Evolutionary conservation across 1,284 basidiomycete species (phyloP).

Genomic region (Melanopsichium pennsylvanicum): DNA sequence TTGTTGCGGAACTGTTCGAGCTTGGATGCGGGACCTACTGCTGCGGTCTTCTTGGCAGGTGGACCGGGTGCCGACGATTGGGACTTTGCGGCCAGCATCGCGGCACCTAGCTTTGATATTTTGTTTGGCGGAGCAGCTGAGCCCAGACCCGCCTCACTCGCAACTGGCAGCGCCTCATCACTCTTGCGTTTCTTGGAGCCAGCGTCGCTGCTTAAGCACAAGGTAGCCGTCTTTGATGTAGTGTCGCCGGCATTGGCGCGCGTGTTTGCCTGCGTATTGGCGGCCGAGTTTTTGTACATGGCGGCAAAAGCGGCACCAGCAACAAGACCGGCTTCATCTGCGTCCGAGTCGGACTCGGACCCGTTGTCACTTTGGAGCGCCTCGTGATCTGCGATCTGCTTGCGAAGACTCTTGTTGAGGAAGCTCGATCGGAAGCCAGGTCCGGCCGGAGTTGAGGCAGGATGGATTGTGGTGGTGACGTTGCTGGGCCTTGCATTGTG

Average conservation of each 20-base stretch:
- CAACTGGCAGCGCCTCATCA: constrained; percentile 20
- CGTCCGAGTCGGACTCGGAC: constrained; percentile 36
- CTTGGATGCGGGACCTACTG: constrained; percentile 37
- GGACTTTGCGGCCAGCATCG: constrained; percentile 23
- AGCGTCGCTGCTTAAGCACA: not conserved
- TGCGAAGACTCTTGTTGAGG: constrained; percentile 61
- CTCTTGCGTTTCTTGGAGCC: constrained; percentile 44
- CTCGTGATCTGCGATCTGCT: constrained; percentile 52
- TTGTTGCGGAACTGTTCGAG: constrained; percentile 47
- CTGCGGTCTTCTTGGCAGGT: constrained; percentile 14
- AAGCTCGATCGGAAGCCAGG: constrained; percentile 53
- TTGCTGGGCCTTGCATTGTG: constrained; percentile 19
- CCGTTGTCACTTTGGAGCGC: constrained; percentile 22
- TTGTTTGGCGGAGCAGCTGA: constrained; percentile 25
- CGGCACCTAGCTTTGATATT: constrained; percentile 29
- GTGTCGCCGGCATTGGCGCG: constrained; percentile 29
- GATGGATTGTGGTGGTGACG: constrained; percentile 23
- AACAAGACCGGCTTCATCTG: constrained; percentile 21
- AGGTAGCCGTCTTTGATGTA: constrained; percentile 5
- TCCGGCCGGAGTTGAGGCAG: constrained; percentile 45
- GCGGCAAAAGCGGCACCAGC: constrained; percentile 27
- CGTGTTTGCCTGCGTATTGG: constrained; percentile 43
- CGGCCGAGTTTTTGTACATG: constrained; percentile 24
- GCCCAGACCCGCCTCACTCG: constrained; percentile 10
- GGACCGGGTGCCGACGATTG: constrained; percentile 12